Percentiles rank a stretch among this genome's conserved stretches.
phyloP scores from a whole-genome alignment of 148 eudicot genomes.

The Dysphania ambrosioides region DNA sequence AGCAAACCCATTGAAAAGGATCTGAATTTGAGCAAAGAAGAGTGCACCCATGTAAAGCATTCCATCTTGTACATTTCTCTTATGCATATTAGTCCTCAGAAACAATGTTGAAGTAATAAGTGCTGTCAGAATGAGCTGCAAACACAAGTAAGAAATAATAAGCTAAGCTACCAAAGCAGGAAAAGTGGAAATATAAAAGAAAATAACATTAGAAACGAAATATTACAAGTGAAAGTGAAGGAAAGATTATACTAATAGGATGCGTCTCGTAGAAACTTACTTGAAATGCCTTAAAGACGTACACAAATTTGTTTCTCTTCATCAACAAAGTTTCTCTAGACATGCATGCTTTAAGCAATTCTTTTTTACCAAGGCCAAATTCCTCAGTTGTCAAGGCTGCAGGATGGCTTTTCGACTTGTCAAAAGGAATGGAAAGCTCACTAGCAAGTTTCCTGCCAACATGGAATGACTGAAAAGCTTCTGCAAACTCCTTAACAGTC shows the following conservation, averaged over 20 bases:
- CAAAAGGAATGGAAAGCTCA: constrained; percentile 63
- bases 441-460: constrained; percentile 55
- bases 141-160: background rate
- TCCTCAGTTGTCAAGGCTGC: constrained; percentile 63
- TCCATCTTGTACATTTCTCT: constrained; percentile 46
- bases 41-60: constrained; percentile 66
- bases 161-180: constrained; percentile 4
- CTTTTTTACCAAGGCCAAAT: constrained; percentile 64
- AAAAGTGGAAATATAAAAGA: background rate
- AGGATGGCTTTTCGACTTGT: constrained; percentile 72
- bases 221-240: no score
- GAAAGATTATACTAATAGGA: background rate
- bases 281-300: constrained; percentile 64
- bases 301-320: constrained; percentile 72
- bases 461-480: constrained; percentile 70
- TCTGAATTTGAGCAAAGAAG: constrained; percentile 46
- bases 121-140: constrained; percentile 60
- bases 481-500: constrained; percentile 58
- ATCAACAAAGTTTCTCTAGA: constrained; percentile 69
- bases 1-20: constrained; percentile 72
- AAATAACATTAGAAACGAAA: no score
- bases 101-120: constrained; percentile 57
- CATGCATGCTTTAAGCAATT: constrained; percentile 67
- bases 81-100: constrained; percentile 55
- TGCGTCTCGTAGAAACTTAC: constrained; percentile 33